Conservation (phyloP, 305 asterid species). For the Petunia hybrid region DNA sequence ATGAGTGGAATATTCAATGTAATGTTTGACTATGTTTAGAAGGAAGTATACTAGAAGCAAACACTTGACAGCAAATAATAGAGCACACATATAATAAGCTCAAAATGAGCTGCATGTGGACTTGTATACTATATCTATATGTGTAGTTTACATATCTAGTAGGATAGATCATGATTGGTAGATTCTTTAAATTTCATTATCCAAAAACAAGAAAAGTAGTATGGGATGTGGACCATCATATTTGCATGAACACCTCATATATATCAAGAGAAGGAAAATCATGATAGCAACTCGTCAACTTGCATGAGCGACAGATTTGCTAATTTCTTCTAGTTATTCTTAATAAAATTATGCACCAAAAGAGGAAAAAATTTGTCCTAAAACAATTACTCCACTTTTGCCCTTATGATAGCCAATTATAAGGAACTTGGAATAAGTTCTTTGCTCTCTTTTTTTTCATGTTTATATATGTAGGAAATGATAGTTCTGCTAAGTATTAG, state of each 20-base stretch:
- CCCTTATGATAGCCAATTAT: neutral
- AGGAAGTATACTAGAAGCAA: too few species aligned
- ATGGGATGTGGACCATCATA: slow-evolving; percentile 21
- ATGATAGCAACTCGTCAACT: slow-evolving; percentile 29
- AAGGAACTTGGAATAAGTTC: neutral
- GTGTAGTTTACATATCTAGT: neutral
- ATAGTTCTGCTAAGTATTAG: neutral
- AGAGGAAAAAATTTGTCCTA: neutral
- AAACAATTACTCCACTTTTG: neutral
- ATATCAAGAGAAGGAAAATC: neutral
- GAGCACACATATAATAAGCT: too few species aligned
- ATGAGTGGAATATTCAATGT: too few species aligned
- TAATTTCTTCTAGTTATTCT: slow-evolving; percentile 19
- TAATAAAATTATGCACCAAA: neutral
- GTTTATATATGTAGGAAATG: neutral
- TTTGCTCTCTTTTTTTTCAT: neutral
- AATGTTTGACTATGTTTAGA: too few species aligned
- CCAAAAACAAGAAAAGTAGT: neutral
- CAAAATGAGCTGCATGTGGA: neutral
- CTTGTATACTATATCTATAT: too few species aligned
- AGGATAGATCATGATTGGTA: neutral
- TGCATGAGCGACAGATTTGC: slow-evolving; percentile 17
- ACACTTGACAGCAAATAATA: too few species aligned
- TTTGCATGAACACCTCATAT: slow-evolving; percentile 23
- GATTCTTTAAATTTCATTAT: neutral